Percentiles rank a stretch among this genome's conserved stretches.
phyloP scores from a whole-genome alignment of 176 grass and related monocot genomes.

The Oryza coarctata region DNA sequence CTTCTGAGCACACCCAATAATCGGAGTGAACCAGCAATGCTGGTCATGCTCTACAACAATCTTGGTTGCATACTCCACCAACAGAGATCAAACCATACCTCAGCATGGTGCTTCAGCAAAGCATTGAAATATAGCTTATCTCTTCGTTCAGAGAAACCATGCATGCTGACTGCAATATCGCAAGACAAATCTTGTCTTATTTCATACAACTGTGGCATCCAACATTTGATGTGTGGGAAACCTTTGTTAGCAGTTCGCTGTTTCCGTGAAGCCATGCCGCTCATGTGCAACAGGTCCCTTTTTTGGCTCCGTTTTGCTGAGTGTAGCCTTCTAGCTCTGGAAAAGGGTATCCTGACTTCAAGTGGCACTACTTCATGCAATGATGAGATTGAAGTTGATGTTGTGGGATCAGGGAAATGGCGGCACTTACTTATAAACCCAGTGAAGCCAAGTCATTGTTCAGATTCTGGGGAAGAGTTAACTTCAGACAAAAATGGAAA shows the following conservation, averaged over 20 bases:
- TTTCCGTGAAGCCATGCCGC: slow-evolving; percentile 61
- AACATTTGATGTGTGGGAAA: slow-evolving; percentile 74
- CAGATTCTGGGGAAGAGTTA: slow-evolving; percentile 35
- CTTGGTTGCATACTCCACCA: slow-evolving; percentile 83
- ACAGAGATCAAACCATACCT: slow-evolving; percentile 62
- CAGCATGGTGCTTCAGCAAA: slow-evolving; percentile 72
- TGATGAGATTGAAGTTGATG: slow-evolving; percentile 56
- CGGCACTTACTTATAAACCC: slow-evolving; percentile 54
- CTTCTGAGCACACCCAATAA: slow-evolving; percentile 71
- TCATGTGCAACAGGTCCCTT: slow-evolving; percentile 59
- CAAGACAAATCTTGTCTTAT: slow-evolving; percentile 72
- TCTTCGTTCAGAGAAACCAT: slow-evolving; percentile 56
- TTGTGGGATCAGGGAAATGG: slow-evolving; percentile 70
- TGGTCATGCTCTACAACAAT: slow-evolving; percentile 79
- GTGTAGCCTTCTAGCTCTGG: slow-evolving; percentile 65
- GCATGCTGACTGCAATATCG: slow-evolving; percentile 60
- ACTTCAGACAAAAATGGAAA: slow-evolving; percentile 29
- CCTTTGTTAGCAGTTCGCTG: slow-evolving; percentile 71
- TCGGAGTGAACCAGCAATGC: slow-evolving; percentile 54
- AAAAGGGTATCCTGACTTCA: slow-evolving; percentile 56
- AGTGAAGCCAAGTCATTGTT: slow-evolving; percentile 27
- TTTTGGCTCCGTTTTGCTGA: slow-evolving; percentile 92
- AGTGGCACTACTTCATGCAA: slow-evolving; percentile 33
- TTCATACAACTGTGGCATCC: slow-evolving; percentile 81
- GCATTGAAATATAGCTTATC: slow-evolving; percentile 54